Percentiles rank a stretch among this genome's conserved stretches.
Conservation (phyloP, 164 flowering plant genomes). For the Cinnamomum chago region DNA sequence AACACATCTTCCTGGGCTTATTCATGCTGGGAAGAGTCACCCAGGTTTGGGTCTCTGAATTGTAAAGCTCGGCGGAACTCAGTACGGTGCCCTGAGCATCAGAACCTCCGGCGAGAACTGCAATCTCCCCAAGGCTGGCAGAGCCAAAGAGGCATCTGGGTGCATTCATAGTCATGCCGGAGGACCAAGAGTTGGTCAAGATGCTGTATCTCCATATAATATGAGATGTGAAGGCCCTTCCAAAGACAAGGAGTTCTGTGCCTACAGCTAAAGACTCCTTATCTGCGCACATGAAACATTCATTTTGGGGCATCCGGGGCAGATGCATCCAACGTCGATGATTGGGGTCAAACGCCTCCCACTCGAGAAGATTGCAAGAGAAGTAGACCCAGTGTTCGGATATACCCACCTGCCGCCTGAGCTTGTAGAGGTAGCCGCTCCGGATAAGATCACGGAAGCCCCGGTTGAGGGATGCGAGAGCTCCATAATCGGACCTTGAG, state of each 20-base stretch:
- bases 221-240: constrained; percentile 55
- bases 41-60: constrained; percentile 72
- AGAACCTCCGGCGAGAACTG: constrained; percentile 90
- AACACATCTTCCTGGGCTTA: constrained; percentile 87
- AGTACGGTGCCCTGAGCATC: constrained; percentile 60
- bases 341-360: constrained; percentile 91
- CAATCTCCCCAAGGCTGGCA: constrained; percentile 84
- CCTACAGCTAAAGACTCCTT: constrained; percentile 97
- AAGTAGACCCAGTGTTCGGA: constrained; percentile 94
- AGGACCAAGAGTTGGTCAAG: constrained; percentile 73
- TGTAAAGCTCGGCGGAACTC: constrained; percentile 73
- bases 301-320: constrained; percentile 67
- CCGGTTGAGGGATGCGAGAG: constrained; percentile 57
- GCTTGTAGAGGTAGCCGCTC: constrained; percentile 65
- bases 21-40: constrained; percentile 64
- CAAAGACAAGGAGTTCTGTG: constrained; percentile 92
- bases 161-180: constrained; percentile 67
- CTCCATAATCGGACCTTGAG: constrained; percentile 83
- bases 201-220: constrained; percentile 75
- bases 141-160: constrained; percentile 94
- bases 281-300: constrained; percentile 73
- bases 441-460: constrained; percentile 55
- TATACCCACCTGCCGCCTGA: constrained; percentile 51
- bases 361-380: constrained; percentile 69
- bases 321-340: constrained; percentile 74